Base-by-base conservation (phyloP, 2,329 filamentous ascomycete genomes). In the Colletotrichum liaoningense region DNA sequence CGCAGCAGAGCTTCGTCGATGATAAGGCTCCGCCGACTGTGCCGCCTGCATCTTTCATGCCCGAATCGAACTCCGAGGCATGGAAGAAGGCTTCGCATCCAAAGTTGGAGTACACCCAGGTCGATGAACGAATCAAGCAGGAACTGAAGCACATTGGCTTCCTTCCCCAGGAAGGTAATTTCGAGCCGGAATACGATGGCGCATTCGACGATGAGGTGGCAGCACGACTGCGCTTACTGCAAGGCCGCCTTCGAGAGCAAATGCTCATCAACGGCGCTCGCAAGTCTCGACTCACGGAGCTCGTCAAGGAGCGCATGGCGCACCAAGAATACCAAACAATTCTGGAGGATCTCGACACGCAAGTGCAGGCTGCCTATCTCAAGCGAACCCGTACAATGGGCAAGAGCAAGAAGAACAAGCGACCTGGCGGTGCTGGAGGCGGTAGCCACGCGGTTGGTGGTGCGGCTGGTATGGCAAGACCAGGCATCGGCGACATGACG, bases 261-360 rank as follows among this genome's bases (percentile, higher is more conserved):
- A 93, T 94, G 81, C 91, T 97, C 69, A 86, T 94, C 82, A 99
- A 99, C 81, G 96, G 95, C 52, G 95, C 96, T 5, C 93, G 95
- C 75, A 98, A 98, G 83, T 89, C 94, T 7, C 91, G 95, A 2
- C 87, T 99, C 12, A 91, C 94, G 1, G 95, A 98, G 49, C 88
- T 98, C 33, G 94, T 97, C 8, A 93, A 95, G 78, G 95, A 98
- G 81, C 92, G 95, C 76, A 96, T 99, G 91, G 97, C 97, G 0
- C 93, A 97, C 84, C 97, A 99, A 80, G 97, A 99, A 81, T 99
- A 98, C 86, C 93, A 93, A 81, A 98, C 95, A 69, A 99, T 99
- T 78, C 93, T 97, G 63, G 97, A 99, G 81, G 97, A 99, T 81
- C 91, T 99, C 26, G 97, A 99, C 86, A 92, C 92, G 55, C 97